A percentile compares a stretch with the other conserved stretches of the same genome.
Conservation (phyloP, 768 basidiomycete species). For the Naganishia vaughanmartiniae region DNA sequence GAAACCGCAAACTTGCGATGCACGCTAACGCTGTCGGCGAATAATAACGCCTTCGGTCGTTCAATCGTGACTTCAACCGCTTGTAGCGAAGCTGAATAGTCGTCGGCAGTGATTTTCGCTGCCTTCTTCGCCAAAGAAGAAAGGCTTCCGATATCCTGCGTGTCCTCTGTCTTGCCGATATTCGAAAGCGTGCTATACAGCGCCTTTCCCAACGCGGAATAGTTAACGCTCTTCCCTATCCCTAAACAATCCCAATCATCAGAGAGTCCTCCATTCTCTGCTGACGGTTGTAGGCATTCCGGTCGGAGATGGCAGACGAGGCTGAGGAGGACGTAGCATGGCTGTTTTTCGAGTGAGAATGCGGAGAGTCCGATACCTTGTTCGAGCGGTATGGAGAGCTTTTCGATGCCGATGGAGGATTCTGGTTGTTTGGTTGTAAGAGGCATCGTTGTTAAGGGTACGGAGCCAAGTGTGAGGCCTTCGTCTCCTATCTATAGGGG, state of each 20-base stretch:
- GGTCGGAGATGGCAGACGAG: slow-evolving; percentile 54
- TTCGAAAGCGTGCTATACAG: slow-evolving; percentile 35
- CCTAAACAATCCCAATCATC: slow-evolving; percentile 60
- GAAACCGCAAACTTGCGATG: slow-evolving; percentile 44
- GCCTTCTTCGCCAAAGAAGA: slow-evolving; percentile 57
- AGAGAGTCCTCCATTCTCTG: slow-evolving; percentile 43
- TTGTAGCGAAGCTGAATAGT: slow-evolving; percentile 48
- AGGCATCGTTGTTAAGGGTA: not conserved
- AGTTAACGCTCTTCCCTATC: slow-evolving; percentile 62
- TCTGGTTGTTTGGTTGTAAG: not conserved
- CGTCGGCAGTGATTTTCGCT: slow-evolving; percentile 53
- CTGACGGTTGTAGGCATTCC: slow-evolving; percentile 53
- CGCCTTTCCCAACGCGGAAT: slow-evolving; percentile 60
- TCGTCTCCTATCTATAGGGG: too few relatives aligned
- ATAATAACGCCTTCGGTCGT: slow-evolving; percentile 59
- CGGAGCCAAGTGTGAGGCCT: too few relatives aligned
- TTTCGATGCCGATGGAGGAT: slow-evolving; percentile 39
- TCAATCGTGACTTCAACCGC: slow-evolving; percentile 56
- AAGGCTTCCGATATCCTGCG: slow-evolving; percentile 44
- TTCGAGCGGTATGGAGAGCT: slow-evolving; percentile 48
- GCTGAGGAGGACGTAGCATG: slow-evolving; percentile 59
- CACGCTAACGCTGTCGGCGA: slow-evolving; percentile 57
- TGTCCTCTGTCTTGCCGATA: slow-evolving; percentile 51
- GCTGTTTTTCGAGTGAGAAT: slow-evolving; percentile 55
- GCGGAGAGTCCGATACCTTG: slow-evolving; percentile 49